Evolutionary conservation across 2,329 filamentous ascomycete species (phyloP).

Genomic region (Scedosporium boydii): DNA sequence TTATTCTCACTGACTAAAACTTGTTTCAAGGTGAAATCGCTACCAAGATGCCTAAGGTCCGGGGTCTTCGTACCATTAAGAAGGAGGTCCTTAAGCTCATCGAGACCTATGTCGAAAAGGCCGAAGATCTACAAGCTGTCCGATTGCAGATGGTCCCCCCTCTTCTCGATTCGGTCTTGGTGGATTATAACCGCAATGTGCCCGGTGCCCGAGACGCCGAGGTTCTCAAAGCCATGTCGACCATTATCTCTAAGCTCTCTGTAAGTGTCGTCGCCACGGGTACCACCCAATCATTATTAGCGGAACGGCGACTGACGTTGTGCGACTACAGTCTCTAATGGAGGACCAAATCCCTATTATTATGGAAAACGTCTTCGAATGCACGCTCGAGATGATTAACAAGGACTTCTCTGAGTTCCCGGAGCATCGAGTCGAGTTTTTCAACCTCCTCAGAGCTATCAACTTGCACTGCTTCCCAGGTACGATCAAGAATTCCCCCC

Average conservation of each 20-base stretch:
- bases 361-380: slow-evolving; percentile 98
- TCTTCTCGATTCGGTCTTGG: slow-evolving; percentile 81
- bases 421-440: slow-evolving; percentile 98
- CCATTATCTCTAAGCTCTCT: slow-evolving; percentile 91
- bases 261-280: slow-evolving; percentile 46
- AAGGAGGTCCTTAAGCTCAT: slow-evolving; percentile 98
- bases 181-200: slow-evolving; percentile 97
- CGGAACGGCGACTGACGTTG: neutral
- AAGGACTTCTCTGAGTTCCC: slow-evolving; percentile 99
- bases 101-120: slow-evolving; percentile 96
- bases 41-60: slow-evolving; percentile 94
- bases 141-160: slow-evolving; percentile 93
- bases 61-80: slow-evolving; percentile 93
- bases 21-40: slow-evolving; percentile 65
- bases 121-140: slow-evolving; percentile 89
- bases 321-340: slow-evolving; percentile 65
- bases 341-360: slow-evolving; percentile 95
- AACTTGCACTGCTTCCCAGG: slow-evolving; percentile 94
- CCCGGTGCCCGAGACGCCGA: slow-evolving; percentile 92
- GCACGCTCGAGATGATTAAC: slow-evolving; percentile 99
- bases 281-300: neutral
- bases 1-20: neutral
- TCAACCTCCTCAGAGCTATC: slow-evolving; percentile 91
- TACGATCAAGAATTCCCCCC: slow-evolving; percentile 19
- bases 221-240: slow-evolving; percentile 94